Percentiles rank a stretch among this genome's conserved stretches.
Conservation (phyloP, 805 yeast species). For the Schizosaccharomyces lindneri region DNA sequence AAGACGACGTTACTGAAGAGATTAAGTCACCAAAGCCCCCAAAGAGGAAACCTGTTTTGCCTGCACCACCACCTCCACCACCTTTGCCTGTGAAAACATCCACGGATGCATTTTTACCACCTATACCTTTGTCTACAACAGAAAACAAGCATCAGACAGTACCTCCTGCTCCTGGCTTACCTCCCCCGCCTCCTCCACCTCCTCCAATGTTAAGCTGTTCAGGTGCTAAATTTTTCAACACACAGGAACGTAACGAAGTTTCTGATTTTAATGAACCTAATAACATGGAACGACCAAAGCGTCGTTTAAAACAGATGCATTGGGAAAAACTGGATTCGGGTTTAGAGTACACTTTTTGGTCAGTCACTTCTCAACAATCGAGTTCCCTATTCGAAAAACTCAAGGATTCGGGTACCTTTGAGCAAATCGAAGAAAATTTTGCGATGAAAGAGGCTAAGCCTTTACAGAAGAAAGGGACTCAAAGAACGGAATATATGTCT, state of each 20-base stretch:
- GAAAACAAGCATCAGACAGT: background rate
- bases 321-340: constrained; percentile 74
- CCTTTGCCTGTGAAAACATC: constrained; percentile 1
- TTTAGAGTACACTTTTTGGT: constrained; percentile 74
- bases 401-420: constrained; percentile 51
- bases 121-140: background rate
- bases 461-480: constrained; percentile 20
- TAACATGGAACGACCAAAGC: constrained; percentile 20
- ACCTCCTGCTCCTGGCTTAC: constrained; percentile 14
- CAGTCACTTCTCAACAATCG: constrained; percentile 11
- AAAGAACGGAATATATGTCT: constrained; percentile 40
- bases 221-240: constrained; percentile 7
- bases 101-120: no score
- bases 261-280: background rate
- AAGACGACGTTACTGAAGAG: no score
- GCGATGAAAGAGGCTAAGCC: constrained; percentile 51
- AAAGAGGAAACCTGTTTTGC: no score
- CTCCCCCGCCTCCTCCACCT: constrained; percentile 14
- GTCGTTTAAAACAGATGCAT: constrained; percentile 60
- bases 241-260: background rate
- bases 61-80: constrained; percentile 6
- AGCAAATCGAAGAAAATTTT: constrained; percentile 64
- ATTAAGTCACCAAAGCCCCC: no score
- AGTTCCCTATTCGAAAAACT: constrained; percentile 33
- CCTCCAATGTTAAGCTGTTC: constrained; percentile 9